Percentiles rank a stretch among this genome's conserved stretches.
Evolutionary conservation across 2,329 filamentous ascomycete species (phyloP).

Genomic region (Botrytis sinoallii): DNA sequence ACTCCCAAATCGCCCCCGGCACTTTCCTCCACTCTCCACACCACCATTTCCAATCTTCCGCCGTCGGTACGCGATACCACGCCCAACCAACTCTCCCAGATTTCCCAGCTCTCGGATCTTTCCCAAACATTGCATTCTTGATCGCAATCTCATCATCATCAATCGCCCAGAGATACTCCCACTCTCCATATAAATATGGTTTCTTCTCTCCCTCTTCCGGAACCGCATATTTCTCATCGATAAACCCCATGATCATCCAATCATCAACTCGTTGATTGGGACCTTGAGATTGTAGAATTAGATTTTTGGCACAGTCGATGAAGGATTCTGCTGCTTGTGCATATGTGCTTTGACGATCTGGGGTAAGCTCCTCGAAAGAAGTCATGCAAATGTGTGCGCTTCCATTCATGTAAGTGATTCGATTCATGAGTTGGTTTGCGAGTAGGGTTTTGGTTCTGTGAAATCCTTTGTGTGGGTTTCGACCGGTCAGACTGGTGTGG

Average conservation of each 20-base stretch:
- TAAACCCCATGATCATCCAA: not conserved
- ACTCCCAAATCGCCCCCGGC: not conserved
- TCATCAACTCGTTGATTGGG: not conserved
- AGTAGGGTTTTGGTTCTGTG: not conserved
- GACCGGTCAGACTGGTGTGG: not conserved
- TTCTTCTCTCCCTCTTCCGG: not conserved
- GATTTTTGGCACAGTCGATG: not conserved
- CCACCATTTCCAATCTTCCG: slow-evolving; percentile 1
- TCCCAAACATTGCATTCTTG: rapidly evolving
- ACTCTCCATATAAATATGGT: not conserved
- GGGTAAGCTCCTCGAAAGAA: not conserved
- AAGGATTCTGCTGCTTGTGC: not conserved
- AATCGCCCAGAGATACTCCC: not conserved
- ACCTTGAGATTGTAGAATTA: not conserved
- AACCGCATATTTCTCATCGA: not conserved
- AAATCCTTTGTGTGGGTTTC: not conserved
- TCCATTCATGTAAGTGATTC: not conserved
- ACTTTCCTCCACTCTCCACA: slow-evolving; percentile 1
- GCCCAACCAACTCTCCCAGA: not conserved
- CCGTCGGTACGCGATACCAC: not conserved
- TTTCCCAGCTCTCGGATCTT: rapidly evolving
- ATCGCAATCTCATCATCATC: not conserved
- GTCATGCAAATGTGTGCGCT: not conserved
- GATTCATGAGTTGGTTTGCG: not conserved
- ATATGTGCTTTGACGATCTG: not conserved